Conservation (phyloP, 116 monocot species). For the Iris pallida region DNA sequence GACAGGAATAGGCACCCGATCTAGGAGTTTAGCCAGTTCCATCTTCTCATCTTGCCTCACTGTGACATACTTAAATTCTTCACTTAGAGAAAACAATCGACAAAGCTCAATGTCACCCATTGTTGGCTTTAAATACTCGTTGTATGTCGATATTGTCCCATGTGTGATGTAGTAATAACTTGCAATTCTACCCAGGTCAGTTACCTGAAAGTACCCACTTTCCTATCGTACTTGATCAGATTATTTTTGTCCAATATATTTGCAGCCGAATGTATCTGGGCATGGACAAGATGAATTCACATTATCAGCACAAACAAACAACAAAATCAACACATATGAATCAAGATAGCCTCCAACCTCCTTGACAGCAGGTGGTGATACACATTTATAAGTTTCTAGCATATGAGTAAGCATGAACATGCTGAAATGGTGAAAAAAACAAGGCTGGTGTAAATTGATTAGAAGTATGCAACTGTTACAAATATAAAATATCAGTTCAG, state of each 20-base stretch:
- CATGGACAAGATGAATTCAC: constrained; percentile 12
- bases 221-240: constrained; percentile 86
- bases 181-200: constrained; percentile 92
- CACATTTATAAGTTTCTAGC: no score
- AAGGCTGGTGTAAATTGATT: no score
- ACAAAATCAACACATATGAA: neutral
- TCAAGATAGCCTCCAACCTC: no score
- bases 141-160: constrained; percentile 88
- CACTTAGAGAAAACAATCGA: constrained; percentile 87
- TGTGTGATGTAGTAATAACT: constrained; percentile 97
- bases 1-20: constrained; percentile 96
- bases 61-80: constrained; percentile 91
- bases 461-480: no score
- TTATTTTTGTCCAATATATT: constrained; percentile 87
- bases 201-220: constrained; percentile 97
- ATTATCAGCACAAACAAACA: neutral
- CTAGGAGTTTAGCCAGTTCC: constrained; percentile 94
- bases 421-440: no score
- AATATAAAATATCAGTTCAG: no score
- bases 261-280: constrained; percentile 92
- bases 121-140: constrained; percentile 94
- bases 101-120: constrained; percentile 97
- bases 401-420: no score
- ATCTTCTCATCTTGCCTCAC: constrained; percentile 97
- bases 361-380: no score